These are phyloP conservation scores for Trichomonascaceae sp. DNA, from an alignment of 1,139 yeast genomes.

Conservation along the genomic window DNA sequence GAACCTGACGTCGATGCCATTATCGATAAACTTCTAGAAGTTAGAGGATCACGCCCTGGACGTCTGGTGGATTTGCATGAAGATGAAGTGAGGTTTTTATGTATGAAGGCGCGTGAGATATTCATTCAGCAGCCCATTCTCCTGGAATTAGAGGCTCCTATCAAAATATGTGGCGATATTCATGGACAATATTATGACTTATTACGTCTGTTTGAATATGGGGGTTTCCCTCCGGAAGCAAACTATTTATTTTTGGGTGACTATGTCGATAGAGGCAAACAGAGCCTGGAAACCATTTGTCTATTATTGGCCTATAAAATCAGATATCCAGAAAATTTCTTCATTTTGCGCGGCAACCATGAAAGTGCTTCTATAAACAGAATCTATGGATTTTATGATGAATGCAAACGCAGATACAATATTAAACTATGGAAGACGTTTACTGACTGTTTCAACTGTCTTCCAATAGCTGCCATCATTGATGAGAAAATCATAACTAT, in stretches of 20 bases:
- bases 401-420: conserved; percentile 90
- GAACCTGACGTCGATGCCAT: conserved; percentile 95
- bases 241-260: conserved; percentile 64
- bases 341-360: conserved; percentile 38
- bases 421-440: conserved; percentile 96
- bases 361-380: conserved; percentile 91
- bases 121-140: conserved; percentile 94
- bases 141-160: conserved; percentile 92
- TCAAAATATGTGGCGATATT: conserved; percentile 88
- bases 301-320: conserved; percentile 87
- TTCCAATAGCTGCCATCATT: conserved; percentile 94
- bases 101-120: conserved; percentile 95
- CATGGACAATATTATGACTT: conserved; percentile 96
- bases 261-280: conserved; percentile 97
- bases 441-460: conserved; percentile 93
- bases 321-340: conserved; percentile 94
- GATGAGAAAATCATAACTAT: conserved; percentile 94
- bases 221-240: conserved; percentile 79
- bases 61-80: conserved; percentile 90
- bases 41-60: conserved; percentile 96
- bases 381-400: conserved; percentile 94
- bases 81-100: conserved; percentile 85
- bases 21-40: conserved; percentile 91
- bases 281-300: conserved; percentile 92
- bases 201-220: conserved; percentile 88